Conservation (phyloP, 352 stramenopile genomes). For the Phytopythium montanum region DNA sequence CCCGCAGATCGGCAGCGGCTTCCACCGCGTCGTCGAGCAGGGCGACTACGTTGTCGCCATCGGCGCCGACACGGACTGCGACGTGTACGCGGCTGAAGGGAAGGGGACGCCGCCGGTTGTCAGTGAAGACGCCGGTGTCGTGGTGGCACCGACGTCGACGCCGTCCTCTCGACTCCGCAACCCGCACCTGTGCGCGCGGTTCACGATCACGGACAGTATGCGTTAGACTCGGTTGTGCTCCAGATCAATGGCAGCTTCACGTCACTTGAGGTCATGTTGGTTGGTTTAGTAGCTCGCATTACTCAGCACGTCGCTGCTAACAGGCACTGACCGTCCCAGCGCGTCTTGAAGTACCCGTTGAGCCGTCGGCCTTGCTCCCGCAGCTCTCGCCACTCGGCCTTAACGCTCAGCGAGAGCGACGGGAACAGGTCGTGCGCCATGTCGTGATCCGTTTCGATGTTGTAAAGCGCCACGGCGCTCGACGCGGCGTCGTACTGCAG, state of each 20-base stretch:
- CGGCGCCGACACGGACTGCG: constrained; percentile 60
- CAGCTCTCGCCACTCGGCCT: constrained; percentile 14
- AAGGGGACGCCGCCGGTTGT: not conserved
- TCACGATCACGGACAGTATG: constrained; percentile 2
- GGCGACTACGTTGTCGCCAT: constrained; percentile 66
- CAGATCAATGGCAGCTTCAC: not conserved
- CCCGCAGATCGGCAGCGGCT: constrained; percentile 50
- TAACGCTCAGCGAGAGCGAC: constrained; percentile 7
- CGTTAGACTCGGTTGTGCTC: not conserved
- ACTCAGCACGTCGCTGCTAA: constrained; percentile 5
- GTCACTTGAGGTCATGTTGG: not conserved
- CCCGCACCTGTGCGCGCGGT: constrained; percentile 3
- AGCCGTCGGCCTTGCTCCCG: constrained; percentile 26
- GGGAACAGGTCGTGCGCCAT: constrained; percentile 33
- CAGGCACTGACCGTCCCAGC: constrained; percentile 36
- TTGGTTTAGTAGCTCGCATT: not conserved
- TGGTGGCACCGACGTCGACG: not conserved
- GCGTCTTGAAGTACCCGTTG: constrained; percentile 47
- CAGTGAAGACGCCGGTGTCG: not conserved
- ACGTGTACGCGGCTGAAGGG: constrained; percentile 33
- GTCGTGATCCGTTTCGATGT: constrained; percentile 36
- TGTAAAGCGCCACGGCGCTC: constrained; percentile 28
- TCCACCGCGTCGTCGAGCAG: constrained; percentile 49
- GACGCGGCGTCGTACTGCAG: constrained; percentile 37
- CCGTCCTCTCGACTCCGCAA: not conserved